Evolutionary conservation across 495 filamentous ascomycete species (phyloP).

Genomic region (Annulohypoxylon stygium): DNA sequence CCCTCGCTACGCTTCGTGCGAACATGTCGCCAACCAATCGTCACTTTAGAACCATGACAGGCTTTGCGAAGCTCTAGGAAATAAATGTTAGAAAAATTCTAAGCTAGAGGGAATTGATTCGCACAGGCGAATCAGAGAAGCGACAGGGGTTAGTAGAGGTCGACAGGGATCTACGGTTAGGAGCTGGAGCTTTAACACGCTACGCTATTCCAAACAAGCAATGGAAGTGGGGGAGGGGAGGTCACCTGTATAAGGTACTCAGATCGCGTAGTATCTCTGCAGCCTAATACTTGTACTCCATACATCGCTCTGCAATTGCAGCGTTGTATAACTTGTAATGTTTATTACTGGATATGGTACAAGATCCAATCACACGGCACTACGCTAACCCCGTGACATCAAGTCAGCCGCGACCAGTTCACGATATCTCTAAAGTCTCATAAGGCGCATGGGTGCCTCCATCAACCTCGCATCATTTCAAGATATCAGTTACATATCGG

Average conservation of each 20-base stretch:
- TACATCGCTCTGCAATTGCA: constrained; percentile 5
- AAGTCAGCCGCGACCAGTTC: constrained; percentile 41
- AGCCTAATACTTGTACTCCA: constrained; percentile 26
- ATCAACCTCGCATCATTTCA: constrained; percentile 15
- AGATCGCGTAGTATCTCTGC: background rate
- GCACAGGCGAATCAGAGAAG: constrained; percentile 16
- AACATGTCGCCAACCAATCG: constrained; percentile 46
- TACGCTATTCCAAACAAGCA: constrained; percentile 23
- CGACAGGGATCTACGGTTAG: constrained; percentile 6
- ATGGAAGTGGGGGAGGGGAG: background rate
- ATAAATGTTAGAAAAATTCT: constrained; percentile 17
- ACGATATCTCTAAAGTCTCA: constrained; percentile 17
- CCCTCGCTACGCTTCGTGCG: constrained; percentile 35
- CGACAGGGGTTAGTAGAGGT: constrained; percentile 8
- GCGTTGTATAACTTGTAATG: background rate
- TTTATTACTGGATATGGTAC: constrained; percentile 25
- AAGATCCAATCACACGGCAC: constrained; percentile 37
- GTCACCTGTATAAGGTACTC: constrained; percentile 29
- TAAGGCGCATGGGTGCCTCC: constrained; percentile 29
- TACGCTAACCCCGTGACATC: constrained; percentile 39
- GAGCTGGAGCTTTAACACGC: background rate
- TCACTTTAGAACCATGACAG: constrained; percentile 30
- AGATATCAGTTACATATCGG: constrained; percentile 7
- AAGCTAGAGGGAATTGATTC: constrained; percentile 23
- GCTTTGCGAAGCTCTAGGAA: constrained; percentile 9